These are phyloP conservation scores for Viola odorata DNA, from an alignment of 345 rosid genomes.

Conservation along the genomic window DNA sequence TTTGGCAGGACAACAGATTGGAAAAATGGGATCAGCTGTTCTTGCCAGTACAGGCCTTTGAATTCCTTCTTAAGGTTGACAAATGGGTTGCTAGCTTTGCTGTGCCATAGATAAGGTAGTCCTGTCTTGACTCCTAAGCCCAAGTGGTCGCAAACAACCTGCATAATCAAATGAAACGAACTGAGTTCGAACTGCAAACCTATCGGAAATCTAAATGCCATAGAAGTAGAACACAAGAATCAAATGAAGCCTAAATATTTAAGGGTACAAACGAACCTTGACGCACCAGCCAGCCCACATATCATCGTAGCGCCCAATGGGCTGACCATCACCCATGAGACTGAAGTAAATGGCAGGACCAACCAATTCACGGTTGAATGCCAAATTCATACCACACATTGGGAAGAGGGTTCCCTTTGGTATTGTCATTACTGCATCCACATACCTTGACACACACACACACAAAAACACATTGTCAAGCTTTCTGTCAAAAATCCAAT, in stretches of 20 bases:
- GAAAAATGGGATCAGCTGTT: conserved; percentile 89
- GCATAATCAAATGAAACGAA: not conserved
- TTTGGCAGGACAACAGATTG: conserved; percentile 60
- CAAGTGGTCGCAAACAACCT: conserved; percentile 87
- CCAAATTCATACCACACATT: conserved; percentile 93
- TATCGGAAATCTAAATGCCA: not conserved
- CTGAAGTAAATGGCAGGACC: conserved; percentile 91
- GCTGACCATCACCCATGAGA: conserved; percentile 92
- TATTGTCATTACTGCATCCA: conserved; percentile 76
- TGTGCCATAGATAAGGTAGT: conserved; percentile 85
- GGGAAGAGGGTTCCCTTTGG: conserved; percentile 82
- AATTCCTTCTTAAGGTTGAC: conserved; percentile 86
- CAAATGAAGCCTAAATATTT: not conserved
- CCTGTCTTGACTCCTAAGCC: conserved; percentile 87
- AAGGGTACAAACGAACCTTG: conserved; percentile 30
- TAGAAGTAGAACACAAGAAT: not conserved
- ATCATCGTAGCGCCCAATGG: conserved; percentile 78
- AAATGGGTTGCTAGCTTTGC: conserved; percentile 92
- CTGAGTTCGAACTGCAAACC: not conserved
- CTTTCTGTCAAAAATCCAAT: not conserved
- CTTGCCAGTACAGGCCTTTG: conserved; percentile 96
- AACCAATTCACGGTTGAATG: conserved; percentile 66
- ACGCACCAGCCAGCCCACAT: conserved; percentile 97
- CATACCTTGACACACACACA: conserved; percentile 42
- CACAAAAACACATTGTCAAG: not conserved